Evolutionary conservation across 78 protist genomes (phyloP), one percentile per base, ranked within the genome.

Genomic region (Chrysochromulina tobinii): DNA sequence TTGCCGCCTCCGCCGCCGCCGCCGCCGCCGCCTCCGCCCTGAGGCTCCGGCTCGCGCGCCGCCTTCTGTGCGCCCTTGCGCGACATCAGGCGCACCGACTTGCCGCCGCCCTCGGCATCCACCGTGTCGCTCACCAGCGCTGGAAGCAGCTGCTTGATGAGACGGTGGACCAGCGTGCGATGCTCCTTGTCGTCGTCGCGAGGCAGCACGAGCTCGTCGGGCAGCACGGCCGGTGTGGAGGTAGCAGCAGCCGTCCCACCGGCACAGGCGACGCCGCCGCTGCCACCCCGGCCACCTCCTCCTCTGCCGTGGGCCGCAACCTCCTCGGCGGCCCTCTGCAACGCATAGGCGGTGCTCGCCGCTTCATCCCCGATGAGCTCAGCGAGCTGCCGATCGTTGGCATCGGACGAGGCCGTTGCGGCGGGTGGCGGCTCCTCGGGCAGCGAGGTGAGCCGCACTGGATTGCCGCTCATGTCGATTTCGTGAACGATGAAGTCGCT

Each of bases 401-500:
- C 17, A 0, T 0, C 79, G 53, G 3, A 11, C 1, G 17, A 0
- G 4, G 14, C 25, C 4, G 53, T 53, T 0, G 53, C 54, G 7
- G 79, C 20, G 23, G 50, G 50, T 8, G 77, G 51, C 50, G 12
- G 77, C 77, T 58, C 48, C 2, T 6, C 23, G 5, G 81, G 21
- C 25, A 53, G 64, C 61, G 61, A 5, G 38, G 1, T 0, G 50
- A 79, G 87, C 15, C 50, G 87, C 64, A 79, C 87, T 38, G 8
- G 12, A 0, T 5, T 5, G 48, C 85, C 85, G 21, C 15, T 5
- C 18, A 11, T 58, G 14, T 3, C 8, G 38, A 77, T 48, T 64
- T 79, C 87, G 51, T 17, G 61, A 14, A 79, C 87, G 87, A 79
- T 54, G 64, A 79, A 79, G 87, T 79, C 87, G 14, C 53, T 4